Evolutionary conservation across 176 grass and related monocot genomes (phyloP).

Genomic region (Bromus sterilis): DNA sequence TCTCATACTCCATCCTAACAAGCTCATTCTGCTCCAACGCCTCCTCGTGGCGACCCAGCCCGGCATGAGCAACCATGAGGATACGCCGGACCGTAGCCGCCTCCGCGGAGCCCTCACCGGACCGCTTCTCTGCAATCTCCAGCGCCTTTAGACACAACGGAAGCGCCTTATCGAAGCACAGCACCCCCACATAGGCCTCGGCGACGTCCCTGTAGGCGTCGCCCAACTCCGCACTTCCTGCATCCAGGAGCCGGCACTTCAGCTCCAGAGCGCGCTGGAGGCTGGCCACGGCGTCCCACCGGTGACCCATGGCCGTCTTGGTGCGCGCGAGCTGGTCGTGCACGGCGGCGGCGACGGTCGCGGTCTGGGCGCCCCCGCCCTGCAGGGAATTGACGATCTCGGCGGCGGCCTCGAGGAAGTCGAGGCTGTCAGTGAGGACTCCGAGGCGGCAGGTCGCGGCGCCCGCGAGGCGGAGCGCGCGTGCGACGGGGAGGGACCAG

Average conservation of each 20-base stretch:
- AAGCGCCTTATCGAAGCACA: slow-evolving; percentile 55
- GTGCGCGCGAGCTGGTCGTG: slow-evolving; percentile 53
- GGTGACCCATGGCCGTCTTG: slow-evolving; percentile 43
- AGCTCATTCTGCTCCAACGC: slow-evolving; percentile 54
- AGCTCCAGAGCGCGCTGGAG: slow-evolving; percentile 37
- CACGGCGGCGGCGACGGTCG: slow-evolving; percentile 27
- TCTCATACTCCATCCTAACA: slow-evolving; percentile 37
- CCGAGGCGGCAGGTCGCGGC: slow-evolving; percentile 38
- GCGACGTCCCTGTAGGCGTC: slow-evolving; percentile 42
- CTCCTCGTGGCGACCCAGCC: slow-evolving; percentile 41
- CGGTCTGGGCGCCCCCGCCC: slow-evolving; percentile 12
- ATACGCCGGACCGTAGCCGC: slow-evolving; percentile 42
- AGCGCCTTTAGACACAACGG: slow-evolving; percentile 39
- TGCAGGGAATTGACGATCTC: slow-evolving; percentile 37
- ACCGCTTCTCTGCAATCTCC: slow-evolving; percentile 27
- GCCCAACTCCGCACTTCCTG: slow-evolving; percentile 31
- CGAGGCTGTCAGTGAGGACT: slow-evolving; percentile 44
- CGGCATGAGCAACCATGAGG: slow-evolving; percentile 46
- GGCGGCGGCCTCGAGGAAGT: slow-evolving; percentile 50
- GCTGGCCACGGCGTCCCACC: slow-evolving; percentile 48
- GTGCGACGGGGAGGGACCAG: slow-evolving; percentile 60
- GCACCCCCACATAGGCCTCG: slow-evolving; percentile 36
- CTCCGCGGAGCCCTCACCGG: slow-evolving; percentile 28
- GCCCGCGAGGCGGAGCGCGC: slow-evolving; percentile 55
- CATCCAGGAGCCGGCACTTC: slow-evolving; percentile 24